Evolutionary conservation across 768 basidiomycete genomes (phyloP).

Genomic region (Rubroboletus pulcherrimus): DNA sequence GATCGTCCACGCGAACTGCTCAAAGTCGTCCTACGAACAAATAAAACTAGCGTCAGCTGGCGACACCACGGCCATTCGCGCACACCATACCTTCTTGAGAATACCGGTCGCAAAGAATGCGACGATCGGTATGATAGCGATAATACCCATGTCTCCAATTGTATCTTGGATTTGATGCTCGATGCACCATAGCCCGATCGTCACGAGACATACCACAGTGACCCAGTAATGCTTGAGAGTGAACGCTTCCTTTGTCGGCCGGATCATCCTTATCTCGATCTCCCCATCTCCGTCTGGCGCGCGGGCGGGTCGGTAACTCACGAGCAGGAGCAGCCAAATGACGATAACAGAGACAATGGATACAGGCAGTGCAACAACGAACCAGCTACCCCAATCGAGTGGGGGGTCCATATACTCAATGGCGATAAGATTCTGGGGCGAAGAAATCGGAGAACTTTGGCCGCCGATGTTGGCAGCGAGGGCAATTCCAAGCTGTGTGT

Average conservation of each 20-base stretch:
- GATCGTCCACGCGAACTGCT: conserved; percentile 91
- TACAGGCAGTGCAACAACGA: conserved; percentile 89
- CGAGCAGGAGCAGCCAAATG: conserved; percentile 88
- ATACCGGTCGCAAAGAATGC: conserved; percentile 94
- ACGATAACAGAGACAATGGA: conserved; percentile 79
- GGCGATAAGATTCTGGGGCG: conserved; percentile 96
- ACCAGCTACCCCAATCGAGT: conserved; percentile 91
- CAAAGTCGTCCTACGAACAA: conserved; percentile 77
- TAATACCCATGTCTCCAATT: conserved; percentile 96
- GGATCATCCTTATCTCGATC: conserved; percentile 80
- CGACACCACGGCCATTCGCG: neutral
- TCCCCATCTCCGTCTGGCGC: conserved; percentile 72
- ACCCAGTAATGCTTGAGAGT: conserved; percentile 90
- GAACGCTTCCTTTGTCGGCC: conserved; percentile 79
- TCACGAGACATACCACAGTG: conserved; percentile 71
- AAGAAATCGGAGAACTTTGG: conserved; percentile 95
- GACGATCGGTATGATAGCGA: conserved; percentile 89
- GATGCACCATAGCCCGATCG: conserved; percentile 88
- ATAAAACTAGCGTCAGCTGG: neutral
- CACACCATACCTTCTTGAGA: conserved; percentile 73
- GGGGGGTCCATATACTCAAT: conserved; percentile 80
- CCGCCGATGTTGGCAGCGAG: conserved; percentile 98
- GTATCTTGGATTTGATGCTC: conserved; percentile 70
- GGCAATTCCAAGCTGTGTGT: conserved; percentile 86
- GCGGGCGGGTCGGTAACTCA: conserved; percentile 72